Conservation (phyloP, 306 rosid genomes). For the Pyrus betulifolia region DNA sequence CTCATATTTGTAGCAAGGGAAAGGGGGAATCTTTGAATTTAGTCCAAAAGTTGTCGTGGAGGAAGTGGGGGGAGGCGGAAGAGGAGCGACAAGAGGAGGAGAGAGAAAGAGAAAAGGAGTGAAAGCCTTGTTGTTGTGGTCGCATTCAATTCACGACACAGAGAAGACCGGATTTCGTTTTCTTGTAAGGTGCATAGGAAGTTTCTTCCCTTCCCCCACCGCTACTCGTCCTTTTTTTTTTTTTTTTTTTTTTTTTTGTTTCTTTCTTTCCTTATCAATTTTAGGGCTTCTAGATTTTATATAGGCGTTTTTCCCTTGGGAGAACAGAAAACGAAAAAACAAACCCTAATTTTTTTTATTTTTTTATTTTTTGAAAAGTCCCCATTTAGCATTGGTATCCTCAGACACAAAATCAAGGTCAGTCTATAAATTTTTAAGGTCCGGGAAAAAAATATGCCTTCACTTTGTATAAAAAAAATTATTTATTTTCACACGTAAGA, state of each 20-base stretch:
- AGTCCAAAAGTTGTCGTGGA: not conserved
- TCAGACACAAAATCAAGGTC: no score
- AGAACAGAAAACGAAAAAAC: not conserved
- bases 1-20: constrained; percentile 49
- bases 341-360: not conserved
- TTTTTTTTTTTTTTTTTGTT: not conserved
- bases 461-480: no score
- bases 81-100: not conserved
- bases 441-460: no score
- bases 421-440: no score
- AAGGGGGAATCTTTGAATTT: constrained; percentile 9
- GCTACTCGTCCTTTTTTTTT: not conserved
- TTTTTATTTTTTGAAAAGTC: not conserved
- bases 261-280: not conserved
- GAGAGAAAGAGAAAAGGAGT: constrained; percentile 12
- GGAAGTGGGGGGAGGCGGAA: not conserved
- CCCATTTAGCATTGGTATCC: no score
- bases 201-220: constrained; percentile 27
- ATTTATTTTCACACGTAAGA: no score
- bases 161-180: constrained; percentile 39
- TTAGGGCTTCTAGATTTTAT: not conserved
- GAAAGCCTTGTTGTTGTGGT: constrained; percentile 36
- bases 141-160: constrained; percentile 44
- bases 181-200: constrained; percentile 43
- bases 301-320: not conserved